Evolutionary conservation across 495 filamentous ascomycete genomes (phyloP), one percentile per base, ranked within the genome.

Genomic region (Bathelium albidoporum): DNA sequence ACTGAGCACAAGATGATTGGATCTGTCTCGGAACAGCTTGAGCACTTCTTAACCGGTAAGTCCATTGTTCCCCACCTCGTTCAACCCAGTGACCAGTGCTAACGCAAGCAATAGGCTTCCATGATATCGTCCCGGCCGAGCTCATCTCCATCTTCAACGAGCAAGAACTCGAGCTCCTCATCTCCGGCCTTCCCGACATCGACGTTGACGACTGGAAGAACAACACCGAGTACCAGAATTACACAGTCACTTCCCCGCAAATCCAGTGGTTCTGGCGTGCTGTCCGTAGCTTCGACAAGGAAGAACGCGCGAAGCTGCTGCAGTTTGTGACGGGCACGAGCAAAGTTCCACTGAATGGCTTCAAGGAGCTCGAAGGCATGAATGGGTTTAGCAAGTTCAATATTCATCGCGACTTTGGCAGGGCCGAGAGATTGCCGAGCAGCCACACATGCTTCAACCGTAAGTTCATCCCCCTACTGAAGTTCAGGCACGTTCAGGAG

Each of bases 251-350:
- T 0, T 95, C 94, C 1, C 87, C 92, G 28, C 94, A 99, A 71
- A 97, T 99, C 68, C 94, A 99, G 75, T 97, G 94, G 95, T 97
- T 99, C 85, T 99, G 94, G 94, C 87, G 94, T 69, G 94, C 95
- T 2, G 88, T 99, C 45, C 88, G 95, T 68, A 96, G 92, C 5
- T 99, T 96, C 70, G 94, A 99, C 79, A 97, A 97, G 78, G 94
- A 99, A 79, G 94, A 97, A 76, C 90, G 90, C 62, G 94, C 94
- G 65, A 97, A 97, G 73, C 83, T 99, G 44, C 83, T 99, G 5
- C 94, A 99, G 72, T 99, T 99, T 75, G 94, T 97, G 65, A 99
- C 94, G 0, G 94, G 94, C 69, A 99, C 94, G 14, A 94, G 89
- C 76, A 99, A 99, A 79, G 94, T 99, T 28, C 94, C 94, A 49